Evolutionary conservation across 2,329 filamentous ascomycete genomes (phyloP).

Genomic region (Colletotrichum cereale): DNA sequence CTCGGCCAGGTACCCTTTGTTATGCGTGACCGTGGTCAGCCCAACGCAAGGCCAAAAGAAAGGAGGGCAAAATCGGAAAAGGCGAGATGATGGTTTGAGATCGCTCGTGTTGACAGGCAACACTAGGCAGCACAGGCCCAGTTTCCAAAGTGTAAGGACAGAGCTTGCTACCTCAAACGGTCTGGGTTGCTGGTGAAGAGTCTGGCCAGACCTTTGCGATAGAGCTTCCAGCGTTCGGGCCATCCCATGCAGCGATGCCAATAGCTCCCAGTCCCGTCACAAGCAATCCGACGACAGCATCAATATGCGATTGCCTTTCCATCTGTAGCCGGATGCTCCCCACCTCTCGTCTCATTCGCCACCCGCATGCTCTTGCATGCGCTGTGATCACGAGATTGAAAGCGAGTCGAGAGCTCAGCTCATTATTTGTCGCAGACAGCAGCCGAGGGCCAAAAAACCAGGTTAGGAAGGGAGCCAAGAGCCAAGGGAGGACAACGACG

Average conservation of each 20-base stretch:
- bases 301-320: constrained; percentile 32
- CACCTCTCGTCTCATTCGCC: neutral
- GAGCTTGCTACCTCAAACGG: constrained; percentile 35
- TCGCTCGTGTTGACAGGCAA: constrained; percentile 7
- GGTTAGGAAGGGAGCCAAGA: constrained; percentile 12
- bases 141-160: constrained; percentile 33
- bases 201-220: neutral
- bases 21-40: constrained; percentile 15
- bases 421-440: neutral
- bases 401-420: constrained; percentile 18
- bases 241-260: constrained; percentile 25
- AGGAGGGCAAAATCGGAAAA: neutral
- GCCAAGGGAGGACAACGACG: constrained; percentile 14
- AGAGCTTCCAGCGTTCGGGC: neutral
- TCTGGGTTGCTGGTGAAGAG: constrained; percentile 22
- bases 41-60: constrained; percentile 16
- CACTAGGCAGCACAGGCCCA: constrained; percentile 13
- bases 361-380: constrained; percentile 1
- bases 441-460: constrained; percentile 2
- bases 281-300: constrained; percentile 7
- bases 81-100: constrained; percentile 6
- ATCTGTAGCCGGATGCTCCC: constrained; percentile 8
- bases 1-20: constrained; percentile 19
- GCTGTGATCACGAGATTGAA: constrained; percentile 13
- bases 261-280: constrained; percentile 5